Evolutionary conservation across 306 rosid species (phyloP), one percentile per base, ranked within the genome.

Genomic region (Pterocarpus santalinus): DNA sequence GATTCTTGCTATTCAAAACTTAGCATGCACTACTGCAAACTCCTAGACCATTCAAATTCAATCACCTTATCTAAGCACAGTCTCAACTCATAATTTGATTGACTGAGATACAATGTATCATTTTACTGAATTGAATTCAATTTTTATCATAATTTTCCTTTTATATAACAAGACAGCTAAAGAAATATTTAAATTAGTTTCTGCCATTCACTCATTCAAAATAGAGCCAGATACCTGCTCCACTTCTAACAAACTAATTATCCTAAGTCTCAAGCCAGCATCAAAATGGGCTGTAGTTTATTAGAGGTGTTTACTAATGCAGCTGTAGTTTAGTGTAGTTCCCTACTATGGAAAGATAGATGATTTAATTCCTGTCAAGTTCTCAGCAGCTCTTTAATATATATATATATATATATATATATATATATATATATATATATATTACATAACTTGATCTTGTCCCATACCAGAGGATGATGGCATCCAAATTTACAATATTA

Each of bases 1-100:
- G 28, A 22, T 22, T 22, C 28, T 22, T 22, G n/a, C n/a, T 65
- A 49, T 65, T 58, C 82, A 49, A 36, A 70, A 47, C 51, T 34
- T 28, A 36, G 5, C 43, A 67, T 63, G 41, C 71, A 38, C 85
- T 22, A 60, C 60, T 22, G 13, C 83, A 58, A 58, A 81, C 10
- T 51, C 62, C 9, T 62, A 57, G 28, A 52, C 6, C 47, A 78
- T 61, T 65, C 34, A 79, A 67, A 30, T 65, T 77, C 39, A 58
- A 28, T n/a, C 38, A 62, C 46, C 2, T 69, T 38, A 65, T 49
- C 51, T 77, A 72, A 77, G 51, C 72, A 81, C 32, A 65, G 44
- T 46, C 35, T 60, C 38, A 77, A 30, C 36, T 17, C 32, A 58
- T 63, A 46, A 33, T 32, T 22, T 71, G 9, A 55, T 70, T 38